Base-by-base conservation (phyloP, 768 basidiomycete species). In the Suillus decipiens region DNA sequence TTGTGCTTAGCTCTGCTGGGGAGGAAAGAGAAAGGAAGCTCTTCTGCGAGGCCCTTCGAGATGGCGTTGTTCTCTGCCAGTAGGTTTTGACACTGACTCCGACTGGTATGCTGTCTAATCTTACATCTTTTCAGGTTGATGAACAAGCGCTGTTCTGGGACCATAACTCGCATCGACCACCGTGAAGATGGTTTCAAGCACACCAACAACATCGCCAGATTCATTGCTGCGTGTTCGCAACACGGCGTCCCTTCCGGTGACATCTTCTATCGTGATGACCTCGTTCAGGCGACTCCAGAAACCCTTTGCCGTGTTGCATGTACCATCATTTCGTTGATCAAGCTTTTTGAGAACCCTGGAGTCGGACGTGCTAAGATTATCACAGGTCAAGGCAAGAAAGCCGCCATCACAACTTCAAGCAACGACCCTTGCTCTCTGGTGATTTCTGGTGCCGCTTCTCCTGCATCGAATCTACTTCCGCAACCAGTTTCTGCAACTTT, bases 11-110 rank as follows among this genome's bases (percentile, higher is more conserved):
- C 67, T 76, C 79, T 28, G 78, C 80, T 34, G 88, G 88, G 41
- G 92, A 91, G 75, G 92, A 93, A 66, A 81, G 88, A 69, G 92
- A 95, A 75, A 78, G 89, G 66, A 82, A 80, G 60, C 73, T 85
- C 37, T 96, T 95, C 69, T 79, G 81, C 39, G 92, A 95, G 60
- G 87, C 90, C 0, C 72, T 96, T 61, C 78, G 86, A 68, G 95
- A 96, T 77, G 95, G 95, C 1, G 90, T 88, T 73, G 84, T 96
- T 24, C 82, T 96, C 28, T 95, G 95, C 86, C 89, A 92, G 95
- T 96, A 71, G 78, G 94, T 87, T 41, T 66, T 59, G 45, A 48
- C 63, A 22, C 33, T 67, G 61, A 37, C 22, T 55, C 28, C 42
- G 60, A 67, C 58, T 59, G 33, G 43, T 58, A 34, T 55, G 59